Conservation (phyloP, 345 rosid genomes). For the Eucalyptus tenuipes region DNA sequence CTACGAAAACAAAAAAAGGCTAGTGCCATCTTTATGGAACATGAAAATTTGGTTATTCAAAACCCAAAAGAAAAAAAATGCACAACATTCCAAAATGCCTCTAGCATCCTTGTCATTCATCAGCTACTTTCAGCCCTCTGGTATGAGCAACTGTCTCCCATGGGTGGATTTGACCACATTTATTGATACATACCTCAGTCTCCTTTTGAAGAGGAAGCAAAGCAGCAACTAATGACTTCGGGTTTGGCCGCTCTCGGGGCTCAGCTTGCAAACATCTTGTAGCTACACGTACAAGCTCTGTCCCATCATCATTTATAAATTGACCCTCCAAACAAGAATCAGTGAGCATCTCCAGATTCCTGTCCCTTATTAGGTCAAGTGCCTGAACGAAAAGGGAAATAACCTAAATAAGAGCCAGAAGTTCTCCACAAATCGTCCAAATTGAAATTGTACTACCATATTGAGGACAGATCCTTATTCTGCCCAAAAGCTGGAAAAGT, state of each 20-base stretch:
- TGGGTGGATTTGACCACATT: background rate
- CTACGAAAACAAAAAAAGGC: background rate
- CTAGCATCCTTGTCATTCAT: background rate
- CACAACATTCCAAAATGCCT: background rate
- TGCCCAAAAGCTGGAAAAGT: background rate
- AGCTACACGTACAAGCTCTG: conserved; percentile 68
- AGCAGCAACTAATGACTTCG: conserved; percentile 55
- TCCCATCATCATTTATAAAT: conserved; percentile 59
- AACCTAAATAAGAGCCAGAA: background rate
- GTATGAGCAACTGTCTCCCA: background rate
- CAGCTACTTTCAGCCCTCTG: background rate
- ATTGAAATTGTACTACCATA: background rate
- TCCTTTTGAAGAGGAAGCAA: conserved; percentile 78
- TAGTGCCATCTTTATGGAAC: background rate
- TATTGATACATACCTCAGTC: conserved; percentile 35
- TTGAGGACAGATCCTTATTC: background rate
- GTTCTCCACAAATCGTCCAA: background rate
- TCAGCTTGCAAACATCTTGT: conserved; percentile 76
- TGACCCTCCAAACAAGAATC: conserved; percentile 92
- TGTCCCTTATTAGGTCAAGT: conserved; percentile 76
- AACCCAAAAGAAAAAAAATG: background rate
- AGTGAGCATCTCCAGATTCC: conserved; percentile 68
- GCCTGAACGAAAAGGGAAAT: conserved; percentile 37
- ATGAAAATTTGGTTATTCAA: background rate
- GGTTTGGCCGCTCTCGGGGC: conserved; percentile 74